Conservation (phyloP, 2,329 filamentous ascomycete species). For the Apiospora koreana region DNA sequence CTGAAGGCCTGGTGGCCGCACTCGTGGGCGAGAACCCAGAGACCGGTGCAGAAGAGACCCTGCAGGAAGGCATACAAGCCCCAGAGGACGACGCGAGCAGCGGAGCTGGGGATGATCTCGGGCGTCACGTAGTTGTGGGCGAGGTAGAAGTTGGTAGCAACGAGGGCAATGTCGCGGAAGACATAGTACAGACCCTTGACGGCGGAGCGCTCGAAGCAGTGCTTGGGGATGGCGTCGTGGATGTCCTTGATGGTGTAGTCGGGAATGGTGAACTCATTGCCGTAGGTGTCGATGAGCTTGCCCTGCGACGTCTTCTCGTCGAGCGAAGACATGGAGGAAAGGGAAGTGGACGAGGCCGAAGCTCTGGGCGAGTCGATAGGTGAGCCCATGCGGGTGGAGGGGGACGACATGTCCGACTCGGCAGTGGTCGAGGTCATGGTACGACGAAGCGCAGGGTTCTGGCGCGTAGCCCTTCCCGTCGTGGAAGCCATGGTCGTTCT, state of each 20-base stretch:
- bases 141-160: conserved; percentile 79
- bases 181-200: conserved; percentile 79
- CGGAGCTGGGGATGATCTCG: conserved; percentile 72
- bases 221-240: conserved; percentile 92
- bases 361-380: conserved; percentile 60
- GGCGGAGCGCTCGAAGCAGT: conserved; percentile 91
- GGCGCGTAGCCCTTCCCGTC: conserved; percentile 43
- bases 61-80: conserved; percentile 74
- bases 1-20: conserved; percentile 98
- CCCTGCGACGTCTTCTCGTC: conserved; percentile 51
- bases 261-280: conserved; percentile 90
- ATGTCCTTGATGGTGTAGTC: conserved; percentile 98
- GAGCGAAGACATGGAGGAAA: conserved; percentile 83
- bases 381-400: conserved; percentile 58
- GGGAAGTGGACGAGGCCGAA: conserved; percentile 82
- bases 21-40: conserved; percentile 98
- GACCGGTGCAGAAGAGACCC: conserved; percentile 87
- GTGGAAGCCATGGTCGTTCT: conserved; percentile 45
- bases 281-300: conserved; percentile 85
- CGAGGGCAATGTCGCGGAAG: conserved; percentile 71
- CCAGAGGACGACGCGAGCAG: conserved; percentile 66
- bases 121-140: conserved; percentile 91
- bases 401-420: conserved; percentile 48
- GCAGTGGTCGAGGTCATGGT: conserved; percentile 43
- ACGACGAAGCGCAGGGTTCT: conserved; percentile 48